Percentiles rank a stretch among this genome's conserved stretches.
These are phyloP conservation scores for Suillus sp. DNA, from an alignment of 768 basidiomycete species.

Conservation along the genomic window DNA sequence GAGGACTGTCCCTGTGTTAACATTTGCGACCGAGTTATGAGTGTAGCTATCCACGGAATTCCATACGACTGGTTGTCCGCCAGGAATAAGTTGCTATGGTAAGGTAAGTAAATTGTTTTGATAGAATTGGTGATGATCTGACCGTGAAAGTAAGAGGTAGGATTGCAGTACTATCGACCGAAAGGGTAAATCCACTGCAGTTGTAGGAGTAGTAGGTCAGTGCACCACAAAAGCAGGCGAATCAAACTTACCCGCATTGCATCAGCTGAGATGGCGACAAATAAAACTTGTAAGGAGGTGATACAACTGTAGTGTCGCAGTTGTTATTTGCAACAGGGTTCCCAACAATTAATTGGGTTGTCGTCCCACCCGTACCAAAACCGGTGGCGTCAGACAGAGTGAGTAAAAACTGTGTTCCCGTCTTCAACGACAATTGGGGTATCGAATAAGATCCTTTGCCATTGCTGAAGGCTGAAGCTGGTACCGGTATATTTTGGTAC, in stretches of 20 bases:
- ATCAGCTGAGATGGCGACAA: conserved; percentile 49
- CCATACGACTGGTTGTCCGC: conserved; percentile 53
- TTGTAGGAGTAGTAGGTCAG: conserved; percentile 14
- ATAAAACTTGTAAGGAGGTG: conserved; percentile 47
- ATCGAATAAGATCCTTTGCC: conserved; percentile 1
- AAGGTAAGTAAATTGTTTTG: conserved; percentile 5
- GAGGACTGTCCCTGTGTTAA: conserved; percentile 56
- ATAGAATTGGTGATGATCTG: conserved; percentile 17
- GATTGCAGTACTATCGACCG: conserved; percentile 11
- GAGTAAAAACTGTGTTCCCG: neutral
- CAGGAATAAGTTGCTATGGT: conserved; percentile 61
- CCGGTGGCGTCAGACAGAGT: neutral
- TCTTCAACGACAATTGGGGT: neutral
- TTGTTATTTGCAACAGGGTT: conserved; percentile 38
- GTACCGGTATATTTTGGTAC: neutral
- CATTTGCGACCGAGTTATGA: conserved; percentile 56
- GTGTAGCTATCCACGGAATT: conserved; percentile 35
- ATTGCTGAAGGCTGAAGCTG: neutral
- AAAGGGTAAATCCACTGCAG: conserved; percentile 48
- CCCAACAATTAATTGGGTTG: conserved; percentile 49
- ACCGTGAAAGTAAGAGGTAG: conserved; percentile 60
- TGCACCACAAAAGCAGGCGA: neutral
- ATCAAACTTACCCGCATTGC: conserved; percentile 58
- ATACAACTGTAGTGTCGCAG: conserved; percentile 53
- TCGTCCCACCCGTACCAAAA: conserved; percentile 40